Evolutionary conservation across 495 filamentous ascomycete genomes (phyloP), one percentile per base, ranked within the genome.

Genomic region (Podospora bellae-mahoneyi): DNA sequence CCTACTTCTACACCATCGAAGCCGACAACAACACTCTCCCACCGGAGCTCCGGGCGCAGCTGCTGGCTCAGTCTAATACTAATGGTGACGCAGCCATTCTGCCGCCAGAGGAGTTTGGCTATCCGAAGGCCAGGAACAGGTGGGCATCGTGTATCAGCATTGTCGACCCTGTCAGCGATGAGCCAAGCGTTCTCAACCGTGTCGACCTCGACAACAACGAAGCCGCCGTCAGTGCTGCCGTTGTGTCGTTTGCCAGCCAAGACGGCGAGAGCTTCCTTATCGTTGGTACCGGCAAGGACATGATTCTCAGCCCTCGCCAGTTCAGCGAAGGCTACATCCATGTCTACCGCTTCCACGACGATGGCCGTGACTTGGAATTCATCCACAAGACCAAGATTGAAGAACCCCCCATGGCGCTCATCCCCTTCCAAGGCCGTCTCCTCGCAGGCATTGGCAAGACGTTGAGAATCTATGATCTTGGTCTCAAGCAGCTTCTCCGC

Each of bases 111-210:
- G 91, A 97, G 2, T 97, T 98, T 76, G 96, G 96, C 0, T 92
- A 97, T 74, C 91, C 95, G 56, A 86, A 89, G 34, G 93, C 85
- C 10, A 84, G 83, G 71, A 90, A 92, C 16, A 89, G 96, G 69
- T 99, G 96, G 96, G 93, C 96, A 28, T 97, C 93, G 20, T 97
- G 93, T 75, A 92, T 99, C 68, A 91, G 91, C 72, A 84, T 97
- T 16, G 83, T 98, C 20, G 96, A 99, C 72, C 94, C 96, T 0
- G 65, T 94, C 18, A 83, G 82, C 56, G 85, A 91, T 48, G 92
- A 94, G 71, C 75, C 75, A 2, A 79, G 82, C 1, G 88, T 93
- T 5, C 79, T 96, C 9, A 86, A 88, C 65, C 89, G 85, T 9
- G 85, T 97, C 48, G 91, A 98, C 59, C 79, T 99, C 0, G 89